These are phyloP conservation scores for Stephania yunnanensis DNA, from an alignment of 164 flowering plant genomes.

Conservation along the genomic window DNA sequence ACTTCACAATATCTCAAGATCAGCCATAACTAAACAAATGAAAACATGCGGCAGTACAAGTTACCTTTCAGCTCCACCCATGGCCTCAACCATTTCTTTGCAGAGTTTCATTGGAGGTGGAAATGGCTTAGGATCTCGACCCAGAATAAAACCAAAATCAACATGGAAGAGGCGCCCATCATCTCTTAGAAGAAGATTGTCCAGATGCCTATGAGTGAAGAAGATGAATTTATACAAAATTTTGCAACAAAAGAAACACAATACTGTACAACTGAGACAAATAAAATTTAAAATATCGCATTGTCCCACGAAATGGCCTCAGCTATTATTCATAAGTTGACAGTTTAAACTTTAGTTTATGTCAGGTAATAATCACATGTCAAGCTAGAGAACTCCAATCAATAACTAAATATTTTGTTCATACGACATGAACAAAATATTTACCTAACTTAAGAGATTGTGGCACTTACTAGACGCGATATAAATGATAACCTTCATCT, in stretches of 20 bases:
- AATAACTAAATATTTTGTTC: too few relatives aligned
- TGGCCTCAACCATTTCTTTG: slow-evolving; percentile 99
- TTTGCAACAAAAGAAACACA: neutral
- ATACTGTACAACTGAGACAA: neutral
- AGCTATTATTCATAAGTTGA: too few relatives aligned
- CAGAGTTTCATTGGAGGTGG: slow-evolving; percentile 99
- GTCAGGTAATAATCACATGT: too few relatives aligned
- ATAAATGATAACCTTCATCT: too few relatives aligned
- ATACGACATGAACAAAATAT: too few relatives aligned
- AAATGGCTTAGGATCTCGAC: slow-evolving; percentile 96
- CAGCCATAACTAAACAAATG: neutral
- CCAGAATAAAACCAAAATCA: slow-evolving; percentile 96
- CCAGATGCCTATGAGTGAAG: slow-evolving; percentile 67
- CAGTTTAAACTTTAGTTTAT: too few relatives aligned
- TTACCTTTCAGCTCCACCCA: slow-evolving; percentile 99
- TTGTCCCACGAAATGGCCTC: neutral
- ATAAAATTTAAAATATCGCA: neutral
- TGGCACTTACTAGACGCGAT: too few relatives aligned
- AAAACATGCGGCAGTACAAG: neutral
- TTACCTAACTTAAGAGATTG: too few relatives aligned
- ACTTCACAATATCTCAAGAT: neutral
- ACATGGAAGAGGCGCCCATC: slow-evolving; percentile 99
- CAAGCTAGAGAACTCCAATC: too few relatives aligned
- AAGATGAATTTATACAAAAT: slow-evolving; percentile 12
- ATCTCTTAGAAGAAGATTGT: slow-evolving; percentile 90